Evolutionary conservation across 2,329 filamentous ascomycete species (phyloP), one percentile per base, ranked within the genome.

Genomic region (Trichoderma sp.): DNA sequence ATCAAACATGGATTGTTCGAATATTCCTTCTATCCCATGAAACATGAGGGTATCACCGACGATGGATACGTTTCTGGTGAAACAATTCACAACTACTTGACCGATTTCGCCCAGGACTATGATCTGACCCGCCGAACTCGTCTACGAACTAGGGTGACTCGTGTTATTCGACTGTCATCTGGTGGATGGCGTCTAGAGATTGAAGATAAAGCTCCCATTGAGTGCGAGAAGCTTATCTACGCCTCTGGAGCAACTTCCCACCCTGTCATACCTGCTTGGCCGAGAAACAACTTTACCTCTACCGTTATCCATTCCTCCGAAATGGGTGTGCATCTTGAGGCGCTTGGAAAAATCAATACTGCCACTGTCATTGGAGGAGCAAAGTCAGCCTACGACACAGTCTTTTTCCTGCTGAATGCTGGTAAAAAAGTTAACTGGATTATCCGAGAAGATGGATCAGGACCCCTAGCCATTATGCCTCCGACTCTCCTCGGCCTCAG

Each of bases 341-440:
- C 39, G 39, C 39, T 43, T 43, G 39, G 17, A 9, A 43, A 43
- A 43, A 43, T 43, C 39, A 43, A 43, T 26, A 23, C 20, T 34
- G 79, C 74, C 1, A 75, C 76, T 7, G 80, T 82, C 3, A 71
- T 80, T 3, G 80, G 80, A 6, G 78, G 74, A 1, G 76, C 80
- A 4, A 81, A 81, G 73, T 81, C 79, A 3, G 75, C 79, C 2
- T 81, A 77, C 70, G 80, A 81, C 65, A 73, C 78, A 3, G 79
- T 81, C 34, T 80, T 74, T 65, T 72, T 78, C 11, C 74, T 81
- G 1, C 72, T 80, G 2, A 76, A 73, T 11, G 50, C 70, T 2
- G 80, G 79, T 0, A 78, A 79, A 65, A 73, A 77, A 61, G 79
- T 82, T 6, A 61, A 75, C 23, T 81, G 79, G 80, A 69, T 81